These are phyloP conservation scores for Dendrobium huoshanense DNA, from an alignment of 106 monocot genomes.

Conservation along the genomic window DNA sequence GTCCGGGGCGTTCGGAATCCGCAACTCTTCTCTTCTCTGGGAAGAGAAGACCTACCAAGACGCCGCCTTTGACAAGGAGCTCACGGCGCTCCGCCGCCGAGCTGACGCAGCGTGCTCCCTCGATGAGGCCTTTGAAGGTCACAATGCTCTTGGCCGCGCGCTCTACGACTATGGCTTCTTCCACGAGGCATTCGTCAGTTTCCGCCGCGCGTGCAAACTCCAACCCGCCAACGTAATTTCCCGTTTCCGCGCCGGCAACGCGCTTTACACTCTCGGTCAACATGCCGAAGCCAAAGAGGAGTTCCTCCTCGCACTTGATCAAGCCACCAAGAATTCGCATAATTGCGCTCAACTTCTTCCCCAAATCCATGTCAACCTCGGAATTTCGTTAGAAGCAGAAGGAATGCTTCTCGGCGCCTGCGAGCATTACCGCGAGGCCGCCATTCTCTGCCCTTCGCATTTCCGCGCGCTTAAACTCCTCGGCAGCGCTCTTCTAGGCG, in stretches of 20 bases:
- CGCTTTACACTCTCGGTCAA: constrained; percentile 55
- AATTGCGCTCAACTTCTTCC: constrained; percentile 60
- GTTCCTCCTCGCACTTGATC: constrained; percentile 64
- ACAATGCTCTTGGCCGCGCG: constrained; percentile 56
- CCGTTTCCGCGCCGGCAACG: constrained; percentile 60
- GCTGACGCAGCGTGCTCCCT: constrained; percentile 12
- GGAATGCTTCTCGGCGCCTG: constrained; percentile 71
- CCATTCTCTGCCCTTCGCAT: constrained; percentile 64
- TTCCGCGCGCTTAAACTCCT: constrained; percentile 70
- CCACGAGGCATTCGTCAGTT: constrained; percentile 48
- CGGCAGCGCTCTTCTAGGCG: constrained; percentile 72
- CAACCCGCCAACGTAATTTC: constrained; percentile 56
- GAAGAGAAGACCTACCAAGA: constrained; percentile 54
- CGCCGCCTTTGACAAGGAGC: constrained; percentile 49
- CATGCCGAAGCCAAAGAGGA: constrained; percentile 72
- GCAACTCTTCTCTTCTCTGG: constrained; percentile 24
- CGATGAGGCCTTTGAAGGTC: constrained; percentile 74
- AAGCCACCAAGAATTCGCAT: constrained; percentile 52
- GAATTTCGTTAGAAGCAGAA: constrained; percentile 61
- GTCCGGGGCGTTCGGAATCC: too few relatives aligned
- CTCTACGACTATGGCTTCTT: constrained; percentile 61
- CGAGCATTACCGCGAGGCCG: constrained; percentile 78
- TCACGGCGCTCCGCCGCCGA: constrained; percentile 32
- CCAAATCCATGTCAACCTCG: constrained; percentile 77
- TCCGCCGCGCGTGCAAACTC: constrained; percentile 63